Evolutionary conservation across 2,329 filamentous ascomycete species (phyloP), one percentile per base, ranked within the genome.

Genomic region (Colletotrichum tropicicola): DNA sequence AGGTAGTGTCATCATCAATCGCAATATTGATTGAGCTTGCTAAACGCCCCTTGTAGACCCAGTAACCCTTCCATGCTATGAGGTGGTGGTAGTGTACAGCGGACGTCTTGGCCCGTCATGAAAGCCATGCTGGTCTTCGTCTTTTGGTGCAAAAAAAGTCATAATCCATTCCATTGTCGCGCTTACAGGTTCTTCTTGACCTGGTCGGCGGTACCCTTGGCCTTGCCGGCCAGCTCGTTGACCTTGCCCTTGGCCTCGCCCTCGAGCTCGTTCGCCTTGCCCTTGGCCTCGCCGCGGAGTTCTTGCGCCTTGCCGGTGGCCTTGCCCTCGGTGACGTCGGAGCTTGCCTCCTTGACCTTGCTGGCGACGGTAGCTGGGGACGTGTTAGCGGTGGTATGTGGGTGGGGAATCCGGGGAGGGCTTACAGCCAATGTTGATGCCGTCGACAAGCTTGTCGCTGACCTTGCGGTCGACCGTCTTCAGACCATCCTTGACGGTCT

Each of bases 391-490:
- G n/a, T n/a, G n/a, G n/a, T n/a, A n/a, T n/a, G n/a, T n/a, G n/a
- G n/a, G n/a, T n/a, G n/a, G n/a, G n/a, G n/a, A n/a, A n/a, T n/a
- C n/a, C n/a, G 19, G 30, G 35, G 19, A 37, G 21, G 25, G 80
- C 84, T 64, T 80, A 89, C 89, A 75, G 51, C 84, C 83, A 48
- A 80, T 78, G 69, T 91, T 81, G 72, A 91, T 88, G 15, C 86
- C 87, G 39, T 87, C 85, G 27, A 89, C 85, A 17, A 91, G 73
- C 73, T 88, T 89, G 73, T 88, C 84, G 64, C 85, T 84, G 43
- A 91, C 86, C 52, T 79, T 82, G 28, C 86, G 82, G 77, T 91
- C 87, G 6, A 89, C 86, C 6, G 77, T 78, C 77, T 90, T 88
- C 61, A 87, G 75, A 4, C 82, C 82, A 66, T 90, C 87, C 76